phyloP scores from a whole-genome alignment of 2,329 filamentous ascomycete species.

The Diaporthe sp. region DNA sequence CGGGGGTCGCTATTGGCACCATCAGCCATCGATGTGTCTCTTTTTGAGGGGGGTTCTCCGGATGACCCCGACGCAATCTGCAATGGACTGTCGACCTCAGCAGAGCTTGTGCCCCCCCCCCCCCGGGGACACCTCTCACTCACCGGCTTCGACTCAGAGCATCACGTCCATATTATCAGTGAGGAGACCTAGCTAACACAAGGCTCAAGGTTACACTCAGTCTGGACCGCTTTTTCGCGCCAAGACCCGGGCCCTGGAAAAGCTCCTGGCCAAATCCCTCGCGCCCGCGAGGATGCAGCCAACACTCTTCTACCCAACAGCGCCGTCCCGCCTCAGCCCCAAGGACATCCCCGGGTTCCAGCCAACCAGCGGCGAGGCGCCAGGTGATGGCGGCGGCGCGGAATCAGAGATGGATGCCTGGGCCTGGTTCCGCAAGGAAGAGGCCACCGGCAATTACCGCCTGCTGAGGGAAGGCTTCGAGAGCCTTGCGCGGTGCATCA shows the following conservation, averaged over 20 bases:
- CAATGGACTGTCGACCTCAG: not conserved
- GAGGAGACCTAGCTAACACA: not conserved
- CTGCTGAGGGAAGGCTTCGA: slow-evolving; percentile 76
- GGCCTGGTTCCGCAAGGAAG: slow-evolving; percentile 84
- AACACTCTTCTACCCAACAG: slow-evolving; percentile 75
- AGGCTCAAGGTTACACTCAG: slow-evolving; percentile 82
- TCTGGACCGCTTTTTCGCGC: slow-evolving; percentile 85
- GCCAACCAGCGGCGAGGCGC: slow-evolving; percentile 50
- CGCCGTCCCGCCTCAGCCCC: slow-evolving; percentile 69
- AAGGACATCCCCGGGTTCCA: slow-evolving; percentile 77
- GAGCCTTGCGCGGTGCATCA: slow-evolving; percentile 70
- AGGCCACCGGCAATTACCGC: slow-evolving; percentile 72
- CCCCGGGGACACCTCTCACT: not conserved
- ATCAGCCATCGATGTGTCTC: not conserved
- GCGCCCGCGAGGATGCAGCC: slow-evolving; percentile 59
- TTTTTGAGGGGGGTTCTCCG: not conserved
- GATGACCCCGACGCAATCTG: not conserved
- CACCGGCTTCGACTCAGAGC: not conserved
- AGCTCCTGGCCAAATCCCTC: slow-evolving; percentile 81
- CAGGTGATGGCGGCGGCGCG: slow-evolving; percentile 41
- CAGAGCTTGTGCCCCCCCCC: not conserved
- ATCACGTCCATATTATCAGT: not conserved
- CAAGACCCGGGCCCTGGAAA: slow-evolving; percentile 89
- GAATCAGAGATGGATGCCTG: slow-evolving; percentile 71
- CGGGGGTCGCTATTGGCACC: not conserved